Conservation (phyloP, 805 yeast genomes). For the Jamesozyma hellenica region DNA sequence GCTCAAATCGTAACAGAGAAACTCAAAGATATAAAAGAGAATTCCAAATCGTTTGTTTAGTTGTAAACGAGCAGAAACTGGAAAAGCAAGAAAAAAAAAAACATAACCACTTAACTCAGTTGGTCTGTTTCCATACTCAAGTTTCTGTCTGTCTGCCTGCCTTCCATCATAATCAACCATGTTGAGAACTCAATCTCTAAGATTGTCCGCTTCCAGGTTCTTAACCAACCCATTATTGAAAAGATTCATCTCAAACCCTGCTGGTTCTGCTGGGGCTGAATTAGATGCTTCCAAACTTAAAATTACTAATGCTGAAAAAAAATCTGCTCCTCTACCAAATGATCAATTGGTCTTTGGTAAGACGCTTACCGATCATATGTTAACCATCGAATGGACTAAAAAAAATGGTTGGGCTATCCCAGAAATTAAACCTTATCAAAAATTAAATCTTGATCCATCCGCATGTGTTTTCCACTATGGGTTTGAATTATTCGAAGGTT, state of each 20-base stretch:
- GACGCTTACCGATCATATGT: slow-evolving; percentile 79
- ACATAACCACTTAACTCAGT: too few species aligned
- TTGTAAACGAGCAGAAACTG: too few species aligned
- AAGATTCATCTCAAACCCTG: neutral
- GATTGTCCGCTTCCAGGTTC: neutral
- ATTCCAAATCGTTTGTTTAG: too few species aligned
- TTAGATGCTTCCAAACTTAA: slow-evolving; percentile 46
- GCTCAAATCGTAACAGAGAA: too few species aligned
- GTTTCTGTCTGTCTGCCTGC: too few species aligned
- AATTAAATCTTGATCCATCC: slow-evolving; percentile 75
- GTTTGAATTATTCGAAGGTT: slow-evolving; percentile 90
- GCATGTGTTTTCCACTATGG: slow-evolving; percentile 89
- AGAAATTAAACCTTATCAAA: slow-evolving; percentile 74
- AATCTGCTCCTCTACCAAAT: slow-evolving; percentile 47
- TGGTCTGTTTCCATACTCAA: too few species aligned
- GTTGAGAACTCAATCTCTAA: neutral
- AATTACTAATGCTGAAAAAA: slow-evolving; percentile 38
- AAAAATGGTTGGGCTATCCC: slow-evolving; percentile 83
- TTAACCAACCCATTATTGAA: neutral
- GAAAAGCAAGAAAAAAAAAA: neutral
- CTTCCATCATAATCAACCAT: too few species aligned
- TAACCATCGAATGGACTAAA: slow-evolving; percentile 72
- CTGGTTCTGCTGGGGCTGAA: slow-evolving; percentile 22
- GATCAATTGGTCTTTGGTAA: slow-evolving; percentile 61
- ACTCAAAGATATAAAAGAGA: too few species aligned